phyloP scores from a whole-genome alignment of 169 alveolate species.

The Cystoisospora suis region DNA sequence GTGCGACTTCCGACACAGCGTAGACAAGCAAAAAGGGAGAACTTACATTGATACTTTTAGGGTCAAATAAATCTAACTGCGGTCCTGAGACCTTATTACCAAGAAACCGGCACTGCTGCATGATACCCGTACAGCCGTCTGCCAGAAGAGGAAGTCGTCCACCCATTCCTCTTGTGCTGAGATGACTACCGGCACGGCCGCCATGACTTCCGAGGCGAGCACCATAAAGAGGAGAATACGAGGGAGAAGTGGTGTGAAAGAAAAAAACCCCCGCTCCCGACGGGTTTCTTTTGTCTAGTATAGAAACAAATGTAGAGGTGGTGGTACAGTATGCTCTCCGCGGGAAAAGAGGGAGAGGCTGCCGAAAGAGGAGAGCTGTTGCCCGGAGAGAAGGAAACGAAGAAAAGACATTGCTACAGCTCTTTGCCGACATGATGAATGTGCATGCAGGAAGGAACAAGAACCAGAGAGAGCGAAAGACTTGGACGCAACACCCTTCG shows the following conservation, averaged over 20 bases:
- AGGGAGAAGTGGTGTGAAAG: not conserved
- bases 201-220: too few relatives aligned
- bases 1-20: too few relatives aligned
- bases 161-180: too few relatives aligned
- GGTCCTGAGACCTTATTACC: constrained; percentile 55
- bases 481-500: too few relatives aligned
- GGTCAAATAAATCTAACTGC: constrained; percentile 40
- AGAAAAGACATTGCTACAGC: too few relatives aligned
- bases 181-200: not conserved
- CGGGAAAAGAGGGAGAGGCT: not conserved
- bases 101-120: constrained; percentile 39
- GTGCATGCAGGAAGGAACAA: too few relatives aligned
- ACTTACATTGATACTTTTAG: constrained; percentile 30
- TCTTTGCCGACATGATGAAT: too few relatives aligned
- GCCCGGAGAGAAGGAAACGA: not conserved
- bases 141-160: too few relatives aligned
- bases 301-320: not conserved
- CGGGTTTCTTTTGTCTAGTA: too few relatives aligned
- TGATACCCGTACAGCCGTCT: not conserved
- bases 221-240: constrained; percentile 1
- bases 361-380: not conserved
- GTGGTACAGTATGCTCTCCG: not conserved
- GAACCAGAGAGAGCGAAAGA: too few relatives aligned
- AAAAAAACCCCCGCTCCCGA: too few relatives aligned
- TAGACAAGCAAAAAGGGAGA: too few relatives aligned